phyloP scores from a whole-genome alignment of 129 eudicot species.

The Gnaphalium uliginosum region DNA sequence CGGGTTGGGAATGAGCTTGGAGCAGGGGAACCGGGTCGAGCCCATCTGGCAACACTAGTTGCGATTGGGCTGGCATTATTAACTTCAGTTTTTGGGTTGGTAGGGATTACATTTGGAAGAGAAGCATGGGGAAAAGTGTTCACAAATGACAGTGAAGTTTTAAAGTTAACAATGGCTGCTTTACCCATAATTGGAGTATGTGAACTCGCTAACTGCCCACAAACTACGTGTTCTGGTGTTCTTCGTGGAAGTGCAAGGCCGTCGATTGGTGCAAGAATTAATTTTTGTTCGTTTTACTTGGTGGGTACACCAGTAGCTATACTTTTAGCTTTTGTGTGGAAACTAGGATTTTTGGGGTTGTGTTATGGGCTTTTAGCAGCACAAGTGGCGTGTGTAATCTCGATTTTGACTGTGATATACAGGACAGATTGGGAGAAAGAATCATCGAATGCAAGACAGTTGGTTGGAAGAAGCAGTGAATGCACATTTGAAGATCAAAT shows the following conservation, averaged over 20 bases:
- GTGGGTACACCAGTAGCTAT: constrained; percentile 93
- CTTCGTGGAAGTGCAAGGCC: constrained; percentile 96
- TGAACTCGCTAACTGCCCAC: constrained; percentile 96
- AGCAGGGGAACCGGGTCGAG: constrained; percentile 77
- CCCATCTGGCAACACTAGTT: constrained; percentile 68
- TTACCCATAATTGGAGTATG: constrained; percentile 88
- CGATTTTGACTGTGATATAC: constrained; percentile 57
- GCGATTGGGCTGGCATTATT: constrained; percentile 63
- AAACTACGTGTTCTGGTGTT: constrained; percentile 95
- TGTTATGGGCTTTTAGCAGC: constrained; percentile 98
- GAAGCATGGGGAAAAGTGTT: constrained; percentile 79
- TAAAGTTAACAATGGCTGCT: constrained; percentile 63
- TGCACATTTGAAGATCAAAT: constrained; percentile 24
- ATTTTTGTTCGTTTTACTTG: constrained; percentile 83
- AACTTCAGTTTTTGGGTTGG: constrained; percentile 68
- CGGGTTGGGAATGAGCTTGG: constrained; percentile 96
- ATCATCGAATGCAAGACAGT: constrained; percentile 68
- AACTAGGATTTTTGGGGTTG: constrained; percentile 70
- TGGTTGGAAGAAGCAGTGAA: constrained; percentile 57
- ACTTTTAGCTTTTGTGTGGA: constrained; percentile 62
- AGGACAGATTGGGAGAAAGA: constrained; percentile 86
- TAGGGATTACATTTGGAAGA: constrained; percentile 77
- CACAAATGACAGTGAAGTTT: constrained; percentile 73
- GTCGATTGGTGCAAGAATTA: constrained; percentile 69
- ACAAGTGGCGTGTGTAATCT: constrained; percentile 70